Base-by-base conservation (phyloP, 345 rosid genomes). In the Salix purpurea region DNA sequence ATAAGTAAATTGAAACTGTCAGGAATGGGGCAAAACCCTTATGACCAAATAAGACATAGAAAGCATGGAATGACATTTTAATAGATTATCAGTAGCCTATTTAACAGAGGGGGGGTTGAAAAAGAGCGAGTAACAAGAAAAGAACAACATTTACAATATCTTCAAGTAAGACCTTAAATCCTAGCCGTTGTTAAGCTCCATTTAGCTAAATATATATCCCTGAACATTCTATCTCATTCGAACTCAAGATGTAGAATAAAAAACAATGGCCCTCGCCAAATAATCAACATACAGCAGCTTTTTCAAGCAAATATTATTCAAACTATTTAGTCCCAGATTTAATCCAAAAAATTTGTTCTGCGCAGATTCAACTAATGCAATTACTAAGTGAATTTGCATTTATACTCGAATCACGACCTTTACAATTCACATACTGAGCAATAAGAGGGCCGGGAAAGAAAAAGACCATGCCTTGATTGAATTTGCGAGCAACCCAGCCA, bases 401-500 rank as follows among this genome's bases (percentile, higher is more conserved):
- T 12, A 40, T 40, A 11, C 44, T 40, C 12, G 44, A 40, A 40
- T 40, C 44, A 10, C 14, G 28, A 58, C 64, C 28, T n/a, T 24
- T n/a, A 7, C 4, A 23, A 58, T 66, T 21, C 39, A 66, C 10
- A 1, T 4, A 7, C 12, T 66, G 2, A 32, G 8, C 7, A 42
- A 39, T 19, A 56, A 48, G 21, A 73, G 13, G 50, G 2, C 0
- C 23, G 19, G 8, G 16, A 80, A 60, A 44, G 39, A 54, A 30
- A 7, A 26, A 32, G 32, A 6, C 8, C 76, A 73, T 75, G 92
- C 97, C 96, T 90, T 95, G 99, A 80, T 95, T 90, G 83, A 93
- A 93, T 85, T 88, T 95, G 68, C 97, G 97, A 70, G 99, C 97
- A 76, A 92, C 91, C 96, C 98, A 93, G 61, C 97, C 98, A 82